Conservation (phyloP, 305 asterid genomes). For the Fraxinus angustifolia region DNA sequence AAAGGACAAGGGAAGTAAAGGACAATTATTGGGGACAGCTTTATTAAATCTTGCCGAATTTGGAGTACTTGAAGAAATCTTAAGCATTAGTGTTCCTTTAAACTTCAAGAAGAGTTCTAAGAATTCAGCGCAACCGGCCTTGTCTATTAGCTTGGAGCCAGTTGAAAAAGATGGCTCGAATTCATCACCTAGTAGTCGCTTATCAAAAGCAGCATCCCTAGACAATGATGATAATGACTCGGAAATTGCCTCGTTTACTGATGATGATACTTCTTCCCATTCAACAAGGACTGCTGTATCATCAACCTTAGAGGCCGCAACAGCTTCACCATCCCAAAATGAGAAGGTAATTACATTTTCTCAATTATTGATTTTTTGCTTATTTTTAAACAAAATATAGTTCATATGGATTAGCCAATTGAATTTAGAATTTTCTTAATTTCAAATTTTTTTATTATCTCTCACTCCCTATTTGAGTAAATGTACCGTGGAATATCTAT, state of each 20-base stretch:
- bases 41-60: slow-evolving; percentile 64
- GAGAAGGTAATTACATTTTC: slow-evolving; percentile 49
- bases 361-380: background rate
- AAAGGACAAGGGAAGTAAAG: slow-evolving; percentile 58
- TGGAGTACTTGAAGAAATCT: slow-evolving; percentile 48
- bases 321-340: slow-evolving; percentile 54
- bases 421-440: slow-evolving; percentile 3
- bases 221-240: slow-evolving; percentile 43
- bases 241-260: slow-evolving; percentile 54
- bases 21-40: slow-evolving; percentile 63
- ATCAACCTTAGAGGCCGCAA: slow-evolving; percentile 42
- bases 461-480: background rate
- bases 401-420: slow-evolving; percentile 1
- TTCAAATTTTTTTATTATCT: background rate
- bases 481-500: background rate
- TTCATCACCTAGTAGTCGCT: slow-evolving; percentile 53
- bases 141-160: slow-evolving; percentile 56
- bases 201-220: slow-evolving; percentile 48
- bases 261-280: slow-evolving; percentile 70
- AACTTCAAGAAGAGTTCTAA: slow-evolving; percentile 61
- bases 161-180: slow-evolving; percentile 52
- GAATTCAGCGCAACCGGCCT: slow-evolving; percentile 43
- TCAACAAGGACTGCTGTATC: slow-evolving; percentile 66
- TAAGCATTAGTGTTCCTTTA: slow-evolving; percentile 47
- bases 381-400: background rate